These are phyloP conservation scores for Sugiyamaella xylanicola DNA, from an alignment of 1,139 yeast species.

Conservation along the genomic window DNA sequence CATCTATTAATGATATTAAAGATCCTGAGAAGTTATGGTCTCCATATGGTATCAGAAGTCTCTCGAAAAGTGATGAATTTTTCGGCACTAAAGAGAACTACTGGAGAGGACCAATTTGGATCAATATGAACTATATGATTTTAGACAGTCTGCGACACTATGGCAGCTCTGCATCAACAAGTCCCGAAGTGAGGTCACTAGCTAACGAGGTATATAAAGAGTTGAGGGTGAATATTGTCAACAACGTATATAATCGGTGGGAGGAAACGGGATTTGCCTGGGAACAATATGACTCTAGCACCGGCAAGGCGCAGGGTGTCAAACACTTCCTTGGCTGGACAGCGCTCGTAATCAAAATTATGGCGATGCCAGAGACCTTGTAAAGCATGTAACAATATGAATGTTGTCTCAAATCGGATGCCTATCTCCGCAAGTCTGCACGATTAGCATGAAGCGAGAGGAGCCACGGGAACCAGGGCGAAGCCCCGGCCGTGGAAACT, in stretches of 20 bases:
- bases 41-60: slow-evolving; percentile 75
- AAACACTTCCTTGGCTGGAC: slow-evolving; percentile 96
- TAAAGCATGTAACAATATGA: background rate
- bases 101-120: slow-evolving; percentile 97
- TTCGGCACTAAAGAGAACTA: slow-evolving; percentile 86
- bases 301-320: slow-evolving; percentile 79
- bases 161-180: slow-evolving; percentile 30
- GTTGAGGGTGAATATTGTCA: slow-evolving; percentile 66
- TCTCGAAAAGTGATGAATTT: slow-evolving; percentile 65
- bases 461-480: background rate
- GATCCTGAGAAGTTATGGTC: slow-evolving; percentile 80
- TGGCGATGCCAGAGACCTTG: slow-evolving; percentile 68
- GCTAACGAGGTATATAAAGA: slow-evolving; percentile 55
- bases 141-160: slow-evolving; percentile 71
- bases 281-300: slow-evolving; percentile 83
- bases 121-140: slow-evolving; percentile 82
- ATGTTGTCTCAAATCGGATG: background rate
- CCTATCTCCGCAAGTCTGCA: background rate
- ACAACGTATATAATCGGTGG: slow-evolving; percentile 71
- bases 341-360: slow-evolving; percentile 73
- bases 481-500: background rate
- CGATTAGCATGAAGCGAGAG: too few relatives aligned
- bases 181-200: slow-evolving; percentile 41
- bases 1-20: slow-evolving; percentile 57
- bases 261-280: slow-evolving; percentile 76